phyloP scores from a whole-genome alignment of 192 early-diverging fungal genomes.

The Neocallimastix lanati region DNA sequence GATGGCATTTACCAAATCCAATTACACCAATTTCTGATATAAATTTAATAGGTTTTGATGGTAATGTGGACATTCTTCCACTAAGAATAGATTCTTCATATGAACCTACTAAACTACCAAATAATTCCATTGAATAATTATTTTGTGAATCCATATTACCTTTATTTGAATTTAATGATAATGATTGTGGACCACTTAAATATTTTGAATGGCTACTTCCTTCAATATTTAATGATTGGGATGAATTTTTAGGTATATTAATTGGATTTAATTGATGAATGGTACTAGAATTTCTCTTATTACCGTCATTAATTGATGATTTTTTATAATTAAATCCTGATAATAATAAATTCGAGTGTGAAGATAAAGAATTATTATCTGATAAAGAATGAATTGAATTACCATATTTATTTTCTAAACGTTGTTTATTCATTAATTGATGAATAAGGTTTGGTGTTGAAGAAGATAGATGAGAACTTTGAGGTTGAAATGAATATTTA shows the following conservation, averaged over 20 bases:
- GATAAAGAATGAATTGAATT: neutral
- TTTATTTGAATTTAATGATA: neutral
- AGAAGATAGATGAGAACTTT: neutral
- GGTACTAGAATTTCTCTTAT: too few species aligned
- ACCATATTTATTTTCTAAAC: neutral
- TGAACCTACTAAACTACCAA: conserved; percentile 24
- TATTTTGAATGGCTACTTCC: too few species aligned
- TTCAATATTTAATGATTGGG: neutral
- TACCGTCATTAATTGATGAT: too few species aligned
- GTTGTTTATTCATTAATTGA: neutral
- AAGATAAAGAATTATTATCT: neutral
- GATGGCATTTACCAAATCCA: conserved; percentile 40
- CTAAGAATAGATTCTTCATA: conserved; percentile 56
- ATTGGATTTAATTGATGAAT: too few species aligned
- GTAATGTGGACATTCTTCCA: conserved; percentile 57
- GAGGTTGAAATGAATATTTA: neutral
- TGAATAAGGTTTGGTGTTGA: neutral
- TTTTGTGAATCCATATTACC: neutral
- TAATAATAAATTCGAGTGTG: neutral
- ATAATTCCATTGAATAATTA: conserved; percentile 4
- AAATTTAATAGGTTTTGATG: conserved; percentile 53
- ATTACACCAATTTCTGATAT: conserved; percentile 50
- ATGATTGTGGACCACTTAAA: too few species aligned
- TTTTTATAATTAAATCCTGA: neutral
- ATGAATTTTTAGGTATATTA: too few species aligned